Conservation (phyloP, 805 yeast species). For the Teunomyces cretensis region DNA sequence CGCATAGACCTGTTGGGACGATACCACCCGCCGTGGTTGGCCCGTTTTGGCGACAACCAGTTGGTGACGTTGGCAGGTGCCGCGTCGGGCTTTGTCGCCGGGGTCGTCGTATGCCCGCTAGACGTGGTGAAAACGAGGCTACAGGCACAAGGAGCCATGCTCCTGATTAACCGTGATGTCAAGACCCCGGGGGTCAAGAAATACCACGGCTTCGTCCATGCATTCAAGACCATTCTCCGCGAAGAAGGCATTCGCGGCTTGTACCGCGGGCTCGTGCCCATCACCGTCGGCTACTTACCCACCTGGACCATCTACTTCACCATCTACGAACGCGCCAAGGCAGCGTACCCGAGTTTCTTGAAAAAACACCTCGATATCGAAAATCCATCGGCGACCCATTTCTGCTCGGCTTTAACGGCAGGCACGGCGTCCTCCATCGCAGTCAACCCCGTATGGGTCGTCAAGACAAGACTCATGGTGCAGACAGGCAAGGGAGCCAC, state of each 20-base stretch:
- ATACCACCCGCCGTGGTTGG: conserved; percentile 2
- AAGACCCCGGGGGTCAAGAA: conserved; percentile 7
- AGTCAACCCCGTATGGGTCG: conserved; percentile 97
- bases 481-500: conserved; percentile 56
- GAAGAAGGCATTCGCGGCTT: conserved; percentile 85
- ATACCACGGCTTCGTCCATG: conserved; percentile 61
- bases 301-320: conserved; percentile 97
- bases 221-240: conserved; percentile 60
- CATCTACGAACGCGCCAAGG: conserved; percentile 79
- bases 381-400: conserved; percentile 37
- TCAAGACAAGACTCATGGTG: conserved; percentile 90
- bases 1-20: conserved; percentile 5
- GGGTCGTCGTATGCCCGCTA: conserved; percentile 87
- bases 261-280: conserved; percentile 90
- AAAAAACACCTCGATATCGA: conserved; percentile 22
- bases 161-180: conserved; percentile 22
- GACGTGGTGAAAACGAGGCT: conserved; percentile 94
- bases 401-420: conserved; percentile 74
- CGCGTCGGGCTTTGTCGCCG: conserved; percentile 87
- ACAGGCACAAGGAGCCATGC: conserved; percentile 79
- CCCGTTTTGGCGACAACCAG: conserved; percentile 25
- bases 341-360: conserved; percentile 46
- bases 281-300: conserved; percentile 89
- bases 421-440: conserved; percentile 82
- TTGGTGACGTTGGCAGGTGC: conserved; percentile 88